phyloP scores from a whole-genome alignment of 805 yeast species.

The Geotrichum ghanense region DNA sequence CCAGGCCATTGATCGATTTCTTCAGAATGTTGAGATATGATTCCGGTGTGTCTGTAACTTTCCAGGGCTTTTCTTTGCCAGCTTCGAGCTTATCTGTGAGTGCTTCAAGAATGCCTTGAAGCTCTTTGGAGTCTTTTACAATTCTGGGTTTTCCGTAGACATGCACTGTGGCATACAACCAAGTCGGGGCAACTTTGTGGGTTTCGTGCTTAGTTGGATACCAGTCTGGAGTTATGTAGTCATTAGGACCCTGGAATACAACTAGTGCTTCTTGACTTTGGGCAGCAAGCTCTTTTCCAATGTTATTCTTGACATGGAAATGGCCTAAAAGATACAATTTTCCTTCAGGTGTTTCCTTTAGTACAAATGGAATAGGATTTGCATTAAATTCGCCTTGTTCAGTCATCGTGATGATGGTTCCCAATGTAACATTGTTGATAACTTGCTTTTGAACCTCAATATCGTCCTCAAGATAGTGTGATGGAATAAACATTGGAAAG shows the following conservation, averaged over 20 bases:
- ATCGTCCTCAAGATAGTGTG: constrained; percentile 1
- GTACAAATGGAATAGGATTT: constrained; percentile 45
- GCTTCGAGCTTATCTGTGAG: constrained; percentile 41
- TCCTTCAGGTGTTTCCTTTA: constrained; percentile 29
- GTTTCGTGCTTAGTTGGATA: constrained; percentile 42
- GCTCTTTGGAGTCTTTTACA: constrained; percentile 31
- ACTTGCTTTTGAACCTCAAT: constrained; percentile 20
- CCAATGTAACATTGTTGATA: constrained; percentile 40
- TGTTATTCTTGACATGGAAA: constrained; percentile 21
- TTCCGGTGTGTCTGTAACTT: constrained; percentile 46
- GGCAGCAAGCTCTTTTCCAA: constrained; percentile 6
- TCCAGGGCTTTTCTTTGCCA: constrained; percentile 30
- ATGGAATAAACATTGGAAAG: background rate
- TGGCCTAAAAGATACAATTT: constrained; percentile 8
- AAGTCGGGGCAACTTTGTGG: constrained; percentile 58
- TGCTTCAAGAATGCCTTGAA: constrained; percentile 32
- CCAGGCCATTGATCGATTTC: constrained; percentile 45
- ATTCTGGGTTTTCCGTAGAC: constrained; percentile 38
- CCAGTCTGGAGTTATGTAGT: constrained; percentile 47
- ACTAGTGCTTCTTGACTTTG: constrained; percentile 33
- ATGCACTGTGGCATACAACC: constrained; percentile 54
- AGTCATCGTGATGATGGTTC: constrained; percentile 29
- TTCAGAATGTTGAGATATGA: constrained; percentile 31
- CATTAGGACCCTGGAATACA: constrained; percentile 39
- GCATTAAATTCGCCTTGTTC: constrained; percentile 34